Base-by-base conservation (phyloP, 2,329 filamentous ascomycete species). In the Aspergillus phoenicis region DNA sequence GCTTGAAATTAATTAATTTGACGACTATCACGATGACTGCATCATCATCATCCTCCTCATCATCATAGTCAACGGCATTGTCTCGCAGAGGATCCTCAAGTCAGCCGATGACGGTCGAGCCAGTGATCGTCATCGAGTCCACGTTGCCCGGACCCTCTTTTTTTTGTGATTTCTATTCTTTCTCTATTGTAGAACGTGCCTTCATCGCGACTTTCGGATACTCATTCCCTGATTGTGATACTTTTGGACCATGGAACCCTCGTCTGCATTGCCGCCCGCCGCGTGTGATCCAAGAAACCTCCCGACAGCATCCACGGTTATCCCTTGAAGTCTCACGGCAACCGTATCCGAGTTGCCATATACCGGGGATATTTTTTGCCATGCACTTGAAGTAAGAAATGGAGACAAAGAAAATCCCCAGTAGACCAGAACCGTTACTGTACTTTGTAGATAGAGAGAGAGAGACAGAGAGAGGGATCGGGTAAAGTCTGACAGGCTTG, bases 41-140 rank as follows among this genome's bases (percentile, higher is more conserved):
- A 49, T 26, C 47, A 30, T 51, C 47, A 51, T 33, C 47, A 33
- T 49, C 47, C 7, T 11, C 24, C 2, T 15, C 6, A 15, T 22
- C 41, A 22, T 45, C 20, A 20, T 20, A 20, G 11, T 15, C 45
- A 24, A 24, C 45, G 13, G 20, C 45, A 49, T 26, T 26, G 15
- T 7, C 3, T 17, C 26, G 17, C 13, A 28, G 47, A 30, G 6
- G 47, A n/a, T 45, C 17, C 15, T 17, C 22, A 15, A 30, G 47
- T 51, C 47, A 51, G 15, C 26, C 47, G 47, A 51, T 51, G 47
- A 28, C 28, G 47, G 26, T 26, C 11, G 10, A 28, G 47, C 24
- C 33, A 36, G 47, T n/a, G 24, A 49, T 51, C 47, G 47, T 51
- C 47, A 51, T 51, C 24, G 47, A 51, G 47, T 22, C 41, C 41